phyloP scores from a whole-genome alignment of 176 grass and related monocot species.

The Oryza rufipogon region DNA sequence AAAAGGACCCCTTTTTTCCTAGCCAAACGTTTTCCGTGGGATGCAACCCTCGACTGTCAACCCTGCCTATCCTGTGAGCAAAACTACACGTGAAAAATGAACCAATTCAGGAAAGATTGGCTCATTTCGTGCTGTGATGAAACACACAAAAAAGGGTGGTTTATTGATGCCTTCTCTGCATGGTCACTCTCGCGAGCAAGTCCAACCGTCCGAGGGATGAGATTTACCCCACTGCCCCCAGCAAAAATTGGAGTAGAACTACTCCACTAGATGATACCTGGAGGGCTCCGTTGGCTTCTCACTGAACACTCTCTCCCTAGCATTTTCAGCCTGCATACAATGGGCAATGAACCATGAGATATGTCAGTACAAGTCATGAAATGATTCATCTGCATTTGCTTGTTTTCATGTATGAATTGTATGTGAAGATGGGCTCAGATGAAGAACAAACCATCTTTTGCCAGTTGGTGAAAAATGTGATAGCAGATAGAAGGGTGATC shows the following conservation, averaged over 20 bases:
- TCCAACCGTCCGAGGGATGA: neutral
- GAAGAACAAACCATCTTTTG: slow-evolving; percentile 62
- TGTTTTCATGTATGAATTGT: neutral
- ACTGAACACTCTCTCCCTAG: slow-evolving; percentile 57
- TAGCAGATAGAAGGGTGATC: slow-evolving; percentile 49
- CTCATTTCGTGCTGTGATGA: no score
- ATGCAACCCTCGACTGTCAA: neutral
- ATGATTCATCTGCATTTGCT: neutral
- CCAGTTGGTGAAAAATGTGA: slow-evolving; percentile 88
- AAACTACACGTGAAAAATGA: neutral
- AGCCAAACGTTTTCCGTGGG: neutral
- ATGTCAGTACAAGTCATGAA: neutral
- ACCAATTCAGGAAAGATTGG: no score
- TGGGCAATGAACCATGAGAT: neutral
- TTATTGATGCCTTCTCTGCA: neutral
- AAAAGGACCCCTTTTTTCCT: no score
- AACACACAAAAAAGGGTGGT: neutral
- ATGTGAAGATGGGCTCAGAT: neutral
- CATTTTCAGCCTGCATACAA: slow-evolving; percentile 51
- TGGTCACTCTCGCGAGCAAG: neutral
- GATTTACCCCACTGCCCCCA: neutral
- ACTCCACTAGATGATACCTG: slow-evolving; percentile 18
- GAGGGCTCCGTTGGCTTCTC: slow-evolving; percentile 39
- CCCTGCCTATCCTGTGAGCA: neutral
- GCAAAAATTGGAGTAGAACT: slow-evolving; percentile 23